Evolutionary conservation across 2,329 filamentous ascomycete species (phyloP).

Genomic region (Penicillium sclerotiorum): DNA sequence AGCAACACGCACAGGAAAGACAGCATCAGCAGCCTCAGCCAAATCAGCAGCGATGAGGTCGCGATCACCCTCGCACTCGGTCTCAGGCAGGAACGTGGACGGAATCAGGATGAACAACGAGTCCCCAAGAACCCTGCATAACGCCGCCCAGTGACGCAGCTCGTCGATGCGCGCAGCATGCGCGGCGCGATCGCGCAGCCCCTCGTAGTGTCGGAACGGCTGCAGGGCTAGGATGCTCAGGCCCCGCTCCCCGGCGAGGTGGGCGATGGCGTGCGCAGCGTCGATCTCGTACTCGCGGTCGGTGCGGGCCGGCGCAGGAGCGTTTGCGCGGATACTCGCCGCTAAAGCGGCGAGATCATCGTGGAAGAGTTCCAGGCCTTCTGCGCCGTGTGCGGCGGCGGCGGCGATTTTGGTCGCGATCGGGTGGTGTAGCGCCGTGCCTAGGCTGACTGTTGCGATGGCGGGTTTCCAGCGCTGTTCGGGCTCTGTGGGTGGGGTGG

Average conservation of each 20-base stretch:
- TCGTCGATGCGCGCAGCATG: conserved; percentile 23
- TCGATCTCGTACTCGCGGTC: conserved; percentile 61
- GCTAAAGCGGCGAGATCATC: conserved; percentile 68
- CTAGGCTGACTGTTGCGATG: conserved; percentile 27
- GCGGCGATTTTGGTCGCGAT: conserved; percentile 34
- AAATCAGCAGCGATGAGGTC: conserved; percentile 23
- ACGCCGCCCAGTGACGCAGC: conserved; percentile 22
- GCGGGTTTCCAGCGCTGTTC: conserved; percentile 23
- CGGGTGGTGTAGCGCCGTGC: conserved; percentile 19
- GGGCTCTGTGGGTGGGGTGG: conserved; percentile 16
- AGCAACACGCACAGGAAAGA: conserved; percentile 48
- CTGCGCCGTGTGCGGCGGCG: conserved; percentile 45
- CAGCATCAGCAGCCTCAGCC: conserved; percentile 22
- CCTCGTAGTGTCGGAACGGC: conserved; percentile 73
- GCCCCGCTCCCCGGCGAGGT: conserved; percentile 54
- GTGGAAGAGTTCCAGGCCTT: conserved; percentile 70
- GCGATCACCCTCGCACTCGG: conserved; percentile 21
- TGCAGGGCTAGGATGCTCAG: conserved; percentile 69
- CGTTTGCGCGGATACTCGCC: conserved; percentile 61
- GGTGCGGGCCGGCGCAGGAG: conserved; percentile 33
- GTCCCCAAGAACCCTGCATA: conserved; percentile 23
- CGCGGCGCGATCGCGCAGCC: conserved; percentile 33
- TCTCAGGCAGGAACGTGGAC: conserved; percentile 23
- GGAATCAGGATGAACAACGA: conserved; percentile 26
- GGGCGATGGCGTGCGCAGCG: conserved; percentile 57